Conservation (phyloP, 2,329 filamentous ascomycete genomes). For the Clarireedia homoeocarpa region DNA sequence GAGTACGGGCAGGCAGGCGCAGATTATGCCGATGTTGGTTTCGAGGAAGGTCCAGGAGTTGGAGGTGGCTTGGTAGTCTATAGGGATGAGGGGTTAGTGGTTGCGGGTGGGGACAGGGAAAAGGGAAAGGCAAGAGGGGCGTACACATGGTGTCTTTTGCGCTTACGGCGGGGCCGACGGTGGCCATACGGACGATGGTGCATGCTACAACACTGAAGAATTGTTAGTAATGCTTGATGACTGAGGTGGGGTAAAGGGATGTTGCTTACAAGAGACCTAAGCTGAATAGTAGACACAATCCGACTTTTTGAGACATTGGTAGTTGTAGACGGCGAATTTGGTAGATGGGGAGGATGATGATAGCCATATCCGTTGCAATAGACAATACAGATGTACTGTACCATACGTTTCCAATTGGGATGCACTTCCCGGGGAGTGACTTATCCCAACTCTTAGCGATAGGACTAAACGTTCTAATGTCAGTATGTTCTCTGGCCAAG, state of each 20-base stretch:
- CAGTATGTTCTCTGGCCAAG: background rate
- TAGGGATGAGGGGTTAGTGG: background rate
- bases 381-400: slow-evolving; percentile 60
- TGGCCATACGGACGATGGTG: slow-evolving; percentile 7
- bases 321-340: slow-evolving; percentile 52
- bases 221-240: background rate
- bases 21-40: slow-evolving; percentile 32
- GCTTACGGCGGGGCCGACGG: slow-evolving; percentile 7
- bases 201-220: slow-evolving; percentile 9
- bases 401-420: slow-evolving; percentile 7
- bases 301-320: slow-evolving; percentile 54
- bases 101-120: slow-evolving; percentile 9
- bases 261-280: slow-evolving; percentile 23
- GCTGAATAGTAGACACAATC: slow-evolving; percentile 9
- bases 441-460: slow-evolving; percentile 5
- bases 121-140: slow-evolving; percentile 8
- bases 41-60: slow-evolving; percentile 29
- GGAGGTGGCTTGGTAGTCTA: background rate
- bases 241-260: background rate
- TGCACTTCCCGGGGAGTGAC: slow-evolving; percentile 8
- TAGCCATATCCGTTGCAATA: slow-evolving; percentile 58
- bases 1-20: slow-evolving; percentile 32
- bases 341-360: slow-evolving; percentile 50
- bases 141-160: slow-evolving; percentile 12
- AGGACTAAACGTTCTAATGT: background rate